Evolutionary conservation across 306 rosid species (phyloP).

Genomic region (Argentina anserina): DNA sequence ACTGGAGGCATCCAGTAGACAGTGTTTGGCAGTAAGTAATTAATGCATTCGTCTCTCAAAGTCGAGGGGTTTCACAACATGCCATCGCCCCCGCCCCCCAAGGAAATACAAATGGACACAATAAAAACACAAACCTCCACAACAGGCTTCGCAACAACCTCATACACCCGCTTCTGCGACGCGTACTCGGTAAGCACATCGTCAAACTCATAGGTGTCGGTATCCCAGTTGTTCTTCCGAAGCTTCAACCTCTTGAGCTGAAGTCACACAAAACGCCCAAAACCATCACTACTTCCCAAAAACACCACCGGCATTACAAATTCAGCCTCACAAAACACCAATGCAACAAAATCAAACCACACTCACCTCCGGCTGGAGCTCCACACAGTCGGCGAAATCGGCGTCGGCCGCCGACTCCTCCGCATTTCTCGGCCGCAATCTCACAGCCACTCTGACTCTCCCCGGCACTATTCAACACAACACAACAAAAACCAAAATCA

Average conservation of each 20-base stretch:
- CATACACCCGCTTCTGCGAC: slow-evolving; percentile 95
- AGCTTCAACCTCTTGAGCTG: slow-evolving; percentile 94
- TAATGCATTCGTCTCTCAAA: background rate
- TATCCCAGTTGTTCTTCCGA: slow-evolving; percentile 92
- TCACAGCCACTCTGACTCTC: slow-evolving; percentile 92
- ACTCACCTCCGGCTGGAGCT: slow-evolving; percentile 83
- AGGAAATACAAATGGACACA: slow-evolving; percentile 13
- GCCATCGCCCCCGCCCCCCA: background rate
- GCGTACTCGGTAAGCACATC: slow-evolving; percentile 88
- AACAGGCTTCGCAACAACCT: slow-evolving; percentile 98
- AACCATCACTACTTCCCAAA: slow-evolving; percentile 1
- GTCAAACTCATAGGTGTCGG: slow-evolving; percentile 87
- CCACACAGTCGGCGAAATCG: slow-evolving; percentile 92
- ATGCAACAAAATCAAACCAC: slow-evolving; percentile 13
- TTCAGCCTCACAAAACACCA: slow-evolving; percentile 9
- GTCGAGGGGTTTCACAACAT: background rate
- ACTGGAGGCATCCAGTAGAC: slow-evolving; percentile 9
- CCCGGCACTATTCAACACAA: slow-evolving; percentile 58
- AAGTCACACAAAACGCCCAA: slow-evolving; percentile 23
- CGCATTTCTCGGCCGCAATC: slow-evolving; percentile 81
- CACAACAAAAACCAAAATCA: background rate
- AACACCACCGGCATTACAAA: background rate
- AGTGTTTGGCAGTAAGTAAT: background rate
- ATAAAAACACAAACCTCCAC: slow-evolving; percentile 63
- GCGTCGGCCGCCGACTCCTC: slow-evolving; percentile 84